phyloP scores from a whole-genome alignment of 2,329 filamentous ascomycete species.

The Neonectria faginata region DNA sequence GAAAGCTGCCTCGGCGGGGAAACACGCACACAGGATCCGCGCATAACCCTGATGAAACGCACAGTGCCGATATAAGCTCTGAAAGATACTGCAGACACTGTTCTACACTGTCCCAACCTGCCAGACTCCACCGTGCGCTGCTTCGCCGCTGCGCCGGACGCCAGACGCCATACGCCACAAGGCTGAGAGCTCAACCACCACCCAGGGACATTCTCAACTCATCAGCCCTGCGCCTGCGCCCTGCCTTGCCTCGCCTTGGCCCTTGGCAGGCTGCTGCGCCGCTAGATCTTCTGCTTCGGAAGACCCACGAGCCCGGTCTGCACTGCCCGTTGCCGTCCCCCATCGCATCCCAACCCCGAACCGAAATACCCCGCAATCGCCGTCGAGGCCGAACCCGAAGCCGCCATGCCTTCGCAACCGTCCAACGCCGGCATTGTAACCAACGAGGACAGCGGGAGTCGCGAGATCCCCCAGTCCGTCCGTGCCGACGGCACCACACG shows the following conservation, averaged over 20 bases:
- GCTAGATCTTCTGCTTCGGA: constrained; percentile 11
- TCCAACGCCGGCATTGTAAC: constrained; percentile 81
- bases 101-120: background rate
- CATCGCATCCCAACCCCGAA: constrained; percentile 21
- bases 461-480: constrained; percentile 88
- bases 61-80: background rate
- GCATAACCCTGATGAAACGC: background rate
- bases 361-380: constrained; percentile 32
- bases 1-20: background rate
- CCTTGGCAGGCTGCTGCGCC: constrained; percentile 14
- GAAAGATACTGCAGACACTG: background rate
- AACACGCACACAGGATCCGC: background rate
- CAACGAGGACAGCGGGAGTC: constrained; percentile 79
- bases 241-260: constrained; percentile 12
- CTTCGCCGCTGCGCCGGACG: background rate
- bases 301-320: constrained; percentile 21
- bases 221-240: constrained; percentile 18
- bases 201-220: background rate
- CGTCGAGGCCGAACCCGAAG: constrained; percentile 8
- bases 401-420: constrained; percentile 60
- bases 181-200: constrained; percentile 14
- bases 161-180: constrained; percentile 8
- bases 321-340: constrained; percentile 12
- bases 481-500: constrained; percentile 91
- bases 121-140: background rate